These are phyloP conservation scores for Circinella minor DNA, from an alignment of 371 early-diverging fungal species.

Conservation along the genomic window DNA sequence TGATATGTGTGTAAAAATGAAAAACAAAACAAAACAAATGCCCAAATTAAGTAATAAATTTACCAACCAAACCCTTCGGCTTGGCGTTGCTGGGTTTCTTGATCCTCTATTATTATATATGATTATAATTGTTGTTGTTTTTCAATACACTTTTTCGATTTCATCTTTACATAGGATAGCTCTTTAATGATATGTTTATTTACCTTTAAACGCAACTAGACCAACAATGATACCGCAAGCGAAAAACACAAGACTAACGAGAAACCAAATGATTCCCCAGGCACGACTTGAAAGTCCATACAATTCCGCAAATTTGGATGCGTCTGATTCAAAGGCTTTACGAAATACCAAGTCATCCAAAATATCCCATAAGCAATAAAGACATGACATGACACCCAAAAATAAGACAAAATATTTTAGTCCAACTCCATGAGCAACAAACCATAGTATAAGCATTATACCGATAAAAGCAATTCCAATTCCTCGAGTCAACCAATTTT, in stretches of 20 bases:
- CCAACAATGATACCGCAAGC: constrained; percentile 74
- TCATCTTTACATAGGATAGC: no score
- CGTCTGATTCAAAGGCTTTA: constrained; percentile 89
- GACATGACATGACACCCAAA: constrained; percentile 86
- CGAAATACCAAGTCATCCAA: constrained; percentile 85
- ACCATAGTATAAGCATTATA: constrained; percentile 80
- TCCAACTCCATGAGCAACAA: constrained; percentile 67
- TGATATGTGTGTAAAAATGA: not conserved
- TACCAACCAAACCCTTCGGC: not conserved
- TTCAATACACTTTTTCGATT: no score
- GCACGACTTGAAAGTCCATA: constrained; percentile 72
- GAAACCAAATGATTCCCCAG: constrained; percentile 88
- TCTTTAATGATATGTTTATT: not conserved
- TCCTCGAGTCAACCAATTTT: constrained; percentile 82
- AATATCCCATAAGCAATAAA: constrained; percentile 90
- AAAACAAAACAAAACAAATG: not conserved
- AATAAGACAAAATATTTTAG: constrained; percentile 88
- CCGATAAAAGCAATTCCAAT: constrained; percentile 82
- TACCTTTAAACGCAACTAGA: constrained; percentile 71
- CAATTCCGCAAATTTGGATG: constrained; percentile 77
- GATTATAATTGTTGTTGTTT: no score
- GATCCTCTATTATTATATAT: not conserved
- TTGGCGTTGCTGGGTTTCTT: not conserved
- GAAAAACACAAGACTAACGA: constrained; percentile 80
- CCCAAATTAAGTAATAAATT: not conserved